Base-by-base conservation (phyloP, 495 filamentous ascomycete genomes). In the Tricharina praecox region DNA sequence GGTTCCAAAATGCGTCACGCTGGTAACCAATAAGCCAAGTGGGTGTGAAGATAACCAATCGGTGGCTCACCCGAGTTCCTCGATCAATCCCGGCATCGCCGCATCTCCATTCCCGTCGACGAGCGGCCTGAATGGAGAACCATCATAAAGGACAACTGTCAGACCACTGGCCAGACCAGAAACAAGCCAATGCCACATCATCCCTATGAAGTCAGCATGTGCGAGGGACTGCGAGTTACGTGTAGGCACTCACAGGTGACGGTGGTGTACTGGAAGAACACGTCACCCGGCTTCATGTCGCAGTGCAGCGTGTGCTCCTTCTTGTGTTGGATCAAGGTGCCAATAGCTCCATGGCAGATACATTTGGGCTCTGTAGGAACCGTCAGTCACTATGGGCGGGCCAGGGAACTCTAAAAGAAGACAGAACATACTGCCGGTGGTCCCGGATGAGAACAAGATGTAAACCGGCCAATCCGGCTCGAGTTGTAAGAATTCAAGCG, bases 121-220 rank as follows among this genome's bases (percentile, higher is more conserved):
- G 1, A 75, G 63, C 7, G 74, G 73, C 52, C 76, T 68, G 70
- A 93, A 93, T 15, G 86, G 86, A 0, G 82, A 90, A 24, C 86
- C 86, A 51, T 90, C 81, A 62, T 95, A 95, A 2, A 93, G 70
- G 18, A 93, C 72, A 33, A 93, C 69, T 0, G 83, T 87, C 4
- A 80, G 71, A 47, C 85, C 86, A 45, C 73, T 76, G 9, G 83
- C 79, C 7, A 93, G 72, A 0, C 74, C 83, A 3, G 82, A 87
- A 16, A 93, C 75, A 35, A 85, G 75, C 86, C 86, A 93, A 62
- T 93, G 86, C 81, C 85, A 90, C 86, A 93, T 94, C 85, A 59
- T 59, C 56, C 55, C 26, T 33, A 48, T 21, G 16, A 15, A 3
- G 5, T 35, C 11, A 36, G 15, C 43, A 50, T 32, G 8, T 9